These are phyloP conservation scores for Geranomyces michiganensis DNA, from an alignment of 192 early-diverging fungal genomes.

Conservation along the genomic window DNA sequence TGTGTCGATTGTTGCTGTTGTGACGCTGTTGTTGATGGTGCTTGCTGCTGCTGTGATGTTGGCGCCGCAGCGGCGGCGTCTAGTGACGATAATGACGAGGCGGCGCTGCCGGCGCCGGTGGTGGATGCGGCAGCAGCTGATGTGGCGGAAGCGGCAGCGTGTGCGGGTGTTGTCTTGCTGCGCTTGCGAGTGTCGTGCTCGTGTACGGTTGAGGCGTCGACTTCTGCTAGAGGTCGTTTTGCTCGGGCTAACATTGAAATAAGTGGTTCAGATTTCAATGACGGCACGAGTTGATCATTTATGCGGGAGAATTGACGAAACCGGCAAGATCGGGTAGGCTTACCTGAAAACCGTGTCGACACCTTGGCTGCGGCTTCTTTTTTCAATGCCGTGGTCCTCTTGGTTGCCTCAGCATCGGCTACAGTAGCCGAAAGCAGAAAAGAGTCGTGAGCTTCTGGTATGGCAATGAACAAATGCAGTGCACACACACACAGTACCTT, in stretches of 20 bases:
- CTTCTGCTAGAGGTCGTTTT: slow-evolving; percentile 6
- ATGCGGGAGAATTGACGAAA: background rate
- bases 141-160: background rate
- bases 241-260: background rate
- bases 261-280: background rate
- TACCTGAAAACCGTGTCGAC: no score
- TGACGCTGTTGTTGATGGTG: no score
- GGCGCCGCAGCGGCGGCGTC: background rate
- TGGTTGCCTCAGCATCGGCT: no score
- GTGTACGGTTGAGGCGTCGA: background rate
- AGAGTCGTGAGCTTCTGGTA: no score
- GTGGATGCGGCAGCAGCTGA: background rate
- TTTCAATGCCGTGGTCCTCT: no score
- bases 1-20: background rate
- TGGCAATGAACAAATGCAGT: no score
- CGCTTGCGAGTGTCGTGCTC: background rate
- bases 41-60: background rate
- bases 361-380: no score
- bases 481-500: no score
- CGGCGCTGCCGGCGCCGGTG: background rate
- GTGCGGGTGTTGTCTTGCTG: background rate
- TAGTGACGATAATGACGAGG: background rate
- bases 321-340: background rate
- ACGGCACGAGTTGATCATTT: background rate
- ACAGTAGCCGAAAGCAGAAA: no score